phyloP scores from a whole-genome alignment of 495 filamentous ascomycete genomes.

The Pseudoneurospora amorphoporcata region DNA sequence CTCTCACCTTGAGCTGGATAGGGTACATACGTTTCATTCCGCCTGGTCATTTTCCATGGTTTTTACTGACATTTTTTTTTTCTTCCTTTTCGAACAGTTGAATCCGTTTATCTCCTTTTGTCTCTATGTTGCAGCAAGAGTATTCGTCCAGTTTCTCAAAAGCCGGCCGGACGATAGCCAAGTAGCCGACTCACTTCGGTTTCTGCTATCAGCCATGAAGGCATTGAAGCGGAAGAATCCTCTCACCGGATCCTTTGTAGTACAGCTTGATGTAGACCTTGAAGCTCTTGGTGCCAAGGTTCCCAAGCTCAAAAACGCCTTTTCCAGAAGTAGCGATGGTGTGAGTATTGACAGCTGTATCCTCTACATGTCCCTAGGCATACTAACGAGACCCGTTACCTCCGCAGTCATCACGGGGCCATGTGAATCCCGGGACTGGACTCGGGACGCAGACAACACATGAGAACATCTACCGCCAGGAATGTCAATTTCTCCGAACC shows the following conservation, averaged over 20 bases:
- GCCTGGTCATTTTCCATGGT: neutral
- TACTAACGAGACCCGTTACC: neutral
- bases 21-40: conserved; percentile 45
- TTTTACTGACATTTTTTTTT: neutral
- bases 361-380: neutral
- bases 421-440: neutral
- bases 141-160: conserved; percentile 93
- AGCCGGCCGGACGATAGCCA: conserved; percentile 76
- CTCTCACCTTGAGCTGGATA: conserved; percentile 74
- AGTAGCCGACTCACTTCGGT: conserved; percentile 72
- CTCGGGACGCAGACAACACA: neutral
- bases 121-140: conserved; percentile 85
- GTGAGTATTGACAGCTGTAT: conserved; percentile 21
- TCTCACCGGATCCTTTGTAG: conserved; percentile 87
- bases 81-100: conserved; percentile 47
- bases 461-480: conserved; percentile 16
- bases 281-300: conserved; percentile 51
- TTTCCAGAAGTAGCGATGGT: conserved; percentile 39
- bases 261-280: conserved; percentile 87
- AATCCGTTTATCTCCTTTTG: conserved; percentile 96
- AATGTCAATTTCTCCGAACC: conserved; percentile 25
- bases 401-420: neutral
- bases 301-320: conserved; percentile 41
- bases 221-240: conserved; percentile 82
- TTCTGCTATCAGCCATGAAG: conserved; percentile 81